These are phyloP conservation scores for Salvia rosmarinus DNA, from an alignment of 257 asterid genomes.

Conservation along the genomic window DNA sequence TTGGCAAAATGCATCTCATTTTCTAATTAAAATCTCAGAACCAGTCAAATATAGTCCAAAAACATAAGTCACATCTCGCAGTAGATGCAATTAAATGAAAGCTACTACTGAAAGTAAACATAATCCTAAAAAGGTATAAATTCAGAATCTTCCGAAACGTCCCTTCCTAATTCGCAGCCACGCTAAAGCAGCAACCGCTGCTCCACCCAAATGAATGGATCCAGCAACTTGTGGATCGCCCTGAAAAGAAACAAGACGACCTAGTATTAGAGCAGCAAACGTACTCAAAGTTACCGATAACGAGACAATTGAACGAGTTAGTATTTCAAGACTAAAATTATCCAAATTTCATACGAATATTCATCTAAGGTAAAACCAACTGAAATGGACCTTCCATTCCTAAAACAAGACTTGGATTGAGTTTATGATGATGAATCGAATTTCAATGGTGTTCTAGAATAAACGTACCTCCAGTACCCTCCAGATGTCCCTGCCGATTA, in stretches of 20 bases:
- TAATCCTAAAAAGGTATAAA: neutral
- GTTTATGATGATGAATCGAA: neutral
- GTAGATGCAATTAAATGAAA: neutral
- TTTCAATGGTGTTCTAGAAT: neutral
- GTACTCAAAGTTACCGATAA: neutral
- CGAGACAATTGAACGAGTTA: neutral
- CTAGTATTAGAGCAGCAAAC: neutral
- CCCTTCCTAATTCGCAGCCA: slow-evolving; percentile 70
- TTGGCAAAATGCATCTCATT: neutral
- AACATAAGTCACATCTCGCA: neutral
- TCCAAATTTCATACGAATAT: no score
- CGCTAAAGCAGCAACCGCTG: slow-evolving; percentile 72
- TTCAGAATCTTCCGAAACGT: slow-evolving; percentile 57
- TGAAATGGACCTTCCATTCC: neutral
- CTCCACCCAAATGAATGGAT: slow-evolving; percentile 90
- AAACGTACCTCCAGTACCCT: slow-evolving; percentile 65
- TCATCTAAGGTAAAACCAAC: no score
- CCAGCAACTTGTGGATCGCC: slow-evolving; percentile 71
- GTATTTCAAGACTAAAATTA: no score
- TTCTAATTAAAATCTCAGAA: neutral
- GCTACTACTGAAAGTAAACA: no score
- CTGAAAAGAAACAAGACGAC: slow-evolving; percentile 41
- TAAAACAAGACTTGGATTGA: neutral
- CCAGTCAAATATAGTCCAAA: neutral
- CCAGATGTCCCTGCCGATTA: slow-evolving; percentile 65